Evolutionary conservation across 768 basidiomycete species (phyloP), one percentile per base, ranked within the genome.

Genomic region (Russula lepida): DNA sequence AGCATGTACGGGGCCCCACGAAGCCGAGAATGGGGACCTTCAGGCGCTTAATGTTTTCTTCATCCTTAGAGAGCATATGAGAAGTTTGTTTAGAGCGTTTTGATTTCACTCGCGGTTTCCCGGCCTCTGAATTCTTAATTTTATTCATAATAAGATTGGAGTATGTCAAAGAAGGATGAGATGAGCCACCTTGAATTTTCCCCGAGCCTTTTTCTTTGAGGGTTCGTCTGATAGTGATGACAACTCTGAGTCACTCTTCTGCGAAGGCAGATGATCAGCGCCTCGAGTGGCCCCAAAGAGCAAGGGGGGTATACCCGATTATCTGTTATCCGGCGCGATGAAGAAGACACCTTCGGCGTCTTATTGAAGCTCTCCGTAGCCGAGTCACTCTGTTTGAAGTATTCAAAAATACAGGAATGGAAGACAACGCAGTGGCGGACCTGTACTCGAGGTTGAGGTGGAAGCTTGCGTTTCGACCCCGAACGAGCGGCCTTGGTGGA

Each of bases 11-110:
- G 15, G 15, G 19, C 13, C 63, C 17, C 23, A 41, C 23, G 32
- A 32, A 59, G n/a, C 58, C 12, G 28, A 25, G 28, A 52, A 17
- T 32, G 39, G 52, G 25, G 67, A 84, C 89, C 79, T 92, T 92
- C 19, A 91, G 76, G 48, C 78, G 81, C 68, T 87, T 89, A 63
- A 92, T 82, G 1, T 78, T 83, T 68, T 85, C 86, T 64, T 91
- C 90, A 46, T 88, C 84, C 69, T 85, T 86, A 4, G 74, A 74
- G 49, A 74, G 59, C 3, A 65, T 67, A 35, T 73, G 67, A 0
- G 60, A 43, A 6, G 66, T 44, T 35, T 63, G 65, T 54, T 70
- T 74, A 7, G 52, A 8, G 72, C 56, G 74, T 55, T 54, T 70
- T 52, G 58, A 71, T 67, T 58, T 71, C 60, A 62, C 77, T 77